phyloP scores from a whole-genome alignment of 192 early-diverging fungal genomes.

The Umbelopsis isabellina region DNA sequence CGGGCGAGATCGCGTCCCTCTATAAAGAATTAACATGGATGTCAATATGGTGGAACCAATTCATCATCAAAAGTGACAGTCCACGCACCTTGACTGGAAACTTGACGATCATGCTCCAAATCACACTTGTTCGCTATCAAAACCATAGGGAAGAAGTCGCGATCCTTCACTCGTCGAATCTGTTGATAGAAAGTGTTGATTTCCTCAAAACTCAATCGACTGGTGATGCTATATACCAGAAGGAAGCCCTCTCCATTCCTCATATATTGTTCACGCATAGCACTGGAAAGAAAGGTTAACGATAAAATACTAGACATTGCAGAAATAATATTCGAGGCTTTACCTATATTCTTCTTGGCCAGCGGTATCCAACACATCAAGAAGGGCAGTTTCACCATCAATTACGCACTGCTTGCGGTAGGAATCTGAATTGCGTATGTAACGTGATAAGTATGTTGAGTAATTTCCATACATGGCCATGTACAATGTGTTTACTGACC shows the following conservation, averaged over 20 bases:
- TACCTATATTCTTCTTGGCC: slow-evolving; percentile 96
- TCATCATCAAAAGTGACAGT: not conserved
- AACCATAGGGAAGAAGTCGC: slow-evolving; percentile 87
- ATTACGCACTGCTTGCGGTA: slow-evolving; percentile 96
- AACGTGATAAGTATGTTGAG: slow-evolving; percentile 6
- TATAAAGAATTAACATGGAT: slow-evolving; percentile 29
- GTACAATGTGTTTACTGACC: slow-evolving; percentile 41
- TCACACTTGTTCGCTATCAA: slow-evolving; percentile 96
- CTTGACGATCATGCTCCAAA: slow-evolving; percentile 80
- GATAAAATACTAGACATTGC: not conserved
- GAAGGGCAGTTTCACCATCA: slow-evolving; percentile 82
- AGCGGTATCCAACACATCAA: slow-evolving; percentile 95
- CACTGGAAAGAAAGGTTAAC: slow-evolving; percentile 43
- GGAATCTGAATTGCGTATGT: slow-evolving; percentile 65
- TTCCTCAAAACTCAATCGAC: slow-evolving; percentile 89
- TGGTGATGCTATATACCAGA: slow-evolving; percentile 91
- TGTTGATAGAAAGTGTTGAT: slow-evolving; percentile 91
- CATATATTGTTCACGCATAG: slow-evolving; percentile 97
- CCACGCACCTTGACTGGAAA: slow-evolving; percentile 60
- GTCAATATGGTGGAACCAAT: not conserved
- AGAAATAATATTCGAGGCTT: not conserved
- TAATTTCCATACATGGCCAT: slow-evolving; percentile 15
- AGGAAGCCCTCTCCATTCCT: slow-evolving; percentile 95
- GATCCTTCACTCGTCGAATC: slow-evolving; percentile 95
- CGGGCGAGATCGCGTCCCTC: slow-evolving; percentile 86